Evolutionary conservation across 2,329 filamentous ascomycete species (phyloP), one percentile per base, ranked within the genome.

Genomic region (Erysiphe pulchra): DNA sequence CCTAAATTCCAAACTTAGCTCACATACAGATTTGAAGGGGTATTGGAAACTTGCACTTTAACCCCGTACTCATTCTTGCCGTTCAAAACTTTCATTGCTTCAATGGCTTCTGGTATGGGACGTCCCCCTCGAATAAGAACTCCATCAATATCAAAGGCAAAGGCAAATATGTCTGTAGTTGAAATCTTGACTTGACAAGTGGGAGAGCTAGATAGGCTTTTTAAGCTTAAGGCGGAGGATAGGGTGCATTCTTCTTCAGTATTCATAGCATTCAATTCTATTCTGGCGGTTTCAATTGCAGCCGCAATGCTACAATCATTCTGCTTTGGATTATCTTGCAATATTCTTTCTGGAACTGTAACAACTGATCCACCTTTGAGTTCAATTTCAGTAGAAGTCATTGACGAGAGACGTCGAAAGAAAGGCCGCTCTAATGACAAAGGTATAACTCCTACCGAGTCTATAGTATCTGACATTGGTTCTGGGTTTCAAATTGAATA

Each of bases 41-140:
- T n/a, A 30, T 42, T 30, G 14, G 41, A 17, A 16, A 67, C 77
- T 68, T 67, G 85, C 79, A 92, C 71, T 63, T 78, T 80, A 55
- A 92, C 68, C 18, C 80, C 80, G 50, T 81, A 92, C 49, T 84
- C 72, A 54, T 94, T 94, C 53, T 90, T 74, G 39, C 86, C 86
- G 54, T 93, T 92, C 47, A 94, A 69, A 34, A 87, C 75, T 62
- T 79, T 85, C 80, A 94, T 85, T 42, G 86, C 84, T 59, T 93
- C 75, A 47, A 92, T 66, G 12, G 86, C 86, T 58, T 90, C 83
- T 0, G 85, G 84, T 47, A 94, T 92, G 10, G 82, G 73, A 48
- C 74, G 63, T 11, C 85, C 85, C 47, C 86, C 85, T 42, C 82
- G 73, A 47, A 92, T 75, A 20, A 93, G 72, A 10, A 93, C 85